These are phyloP conservation scores for Seminavis robusta DNA, from an alignment of 108 stramenopile species.

Conservation along the genomic window DNA sequence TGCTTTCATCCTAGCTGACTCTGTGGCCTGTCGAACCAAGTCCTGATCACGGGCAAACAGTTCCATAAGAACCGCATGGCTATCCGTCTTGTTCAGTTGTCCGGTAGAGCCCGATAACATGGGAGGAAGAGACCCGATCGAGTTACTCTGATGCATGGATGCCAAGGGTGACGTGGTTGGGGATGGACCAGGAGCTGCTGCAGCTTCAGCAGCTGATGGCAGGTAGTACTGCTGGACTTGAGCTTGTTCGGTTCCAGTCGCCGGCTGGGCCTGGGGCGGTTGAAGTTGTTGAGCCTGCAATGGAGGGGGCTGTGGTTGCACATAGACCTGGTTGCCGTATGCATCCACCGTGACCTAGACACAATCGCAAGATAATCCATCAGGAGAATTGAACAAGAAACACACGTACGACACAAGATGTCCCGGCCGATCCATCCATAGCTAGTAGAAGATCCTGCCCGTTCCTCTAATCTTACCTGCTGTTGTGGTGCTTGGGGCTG, in stretches of 20 bases:
- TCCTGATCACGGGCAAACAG: conserved; percentile 90
- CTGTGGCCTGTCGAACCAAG: conserved; percentile 77
- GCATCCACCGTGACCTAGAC: no score
- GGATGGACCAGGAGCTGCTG: not conserved
- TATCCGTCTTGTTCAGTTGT: conserved; percentile 78
- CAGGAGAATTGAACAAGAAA: not conserved
- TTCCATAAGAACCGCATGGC: conserved; percentile 91
- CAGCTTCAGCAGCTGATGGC: not conserved
- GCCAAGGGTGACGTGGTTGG: conserved; percentile 1
- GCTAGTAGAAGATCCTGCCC: not conserved
- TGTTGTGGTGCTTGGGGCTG: conserved; percentile 25
- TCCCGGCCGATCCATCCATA: not conserved
- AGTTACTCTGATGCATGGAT: conserved; percentile 18
- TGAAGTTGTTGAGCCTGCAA: conserved; percentile 21
- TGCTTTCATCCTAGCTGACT: conserved; percentile 34
- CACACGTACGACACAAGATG: not conserved
- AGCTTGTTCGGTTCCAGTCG: not conserved
- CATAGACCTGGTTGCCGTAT: conserved; percentile 10
- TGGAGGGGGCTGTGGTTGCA: conserved; percentile 5
- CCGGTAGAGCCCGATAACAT: conserved; percentile 11
- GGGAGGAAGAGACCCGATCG: conserved; percentile 35
- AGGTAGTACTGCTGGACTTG: not conserved
- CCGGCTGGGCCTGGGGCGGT: not conserved
- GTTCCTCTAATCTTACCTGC: conserved; percentile 13
- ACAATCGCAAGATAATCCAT: no score